These are phyloP conservation scores for Phellopilus nigrolimitatus DNA, from an alignment of 1,284 basidiomycete species.

Conservation along the genomic window DNA sequence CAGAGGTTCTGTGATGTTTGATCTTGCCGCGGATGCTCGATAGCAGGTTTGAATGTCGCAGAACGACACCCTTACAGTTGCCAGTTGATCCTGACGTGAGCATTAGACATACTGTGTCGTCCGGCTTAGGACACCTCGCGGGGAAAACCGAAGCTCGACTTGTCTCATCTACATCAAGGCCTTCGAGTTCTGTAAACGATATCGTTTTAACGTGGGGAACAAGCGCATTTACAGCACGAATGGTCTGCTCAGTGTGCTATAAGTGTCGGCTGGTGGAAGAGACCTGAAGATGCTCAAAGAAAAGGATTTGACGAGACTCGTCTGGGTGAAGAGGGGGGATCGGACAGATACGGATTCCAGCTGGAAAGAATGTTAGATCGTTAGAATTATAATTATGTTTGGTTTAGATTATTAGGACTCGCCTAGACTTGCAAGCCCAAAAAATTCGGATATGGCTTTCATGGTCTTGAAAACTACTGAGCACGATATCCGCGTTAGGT, in stretches of 20 bases:
- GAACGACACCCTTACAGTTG: constrained; percentile 31
- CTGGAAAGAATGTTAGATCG: too few relatives aligned
- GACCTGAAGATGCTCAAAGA: constrained; percentile 20
- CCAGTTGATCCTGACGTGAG: constrained; percentile 34
- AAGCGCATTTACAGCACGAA: constrained; percentile 9
- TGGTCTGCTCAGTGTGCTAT: constrained; percentile 18
- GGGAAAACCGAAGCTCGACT: not conserved
- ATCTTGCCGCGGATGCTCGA: constrained; percentile 24
- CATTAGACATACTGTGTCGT: constrained; percentile 27
- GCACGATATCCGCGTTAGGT: constrained; percentile 17
- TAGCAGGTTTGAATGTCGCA: constrained; percentile 24
- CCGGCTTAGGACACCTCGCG: constrained; percentile 17
- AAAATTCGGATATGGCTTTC: constrained; percentile 23
- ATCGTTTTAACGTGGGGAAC: constrained; percentile 14
- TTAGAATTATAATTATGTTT: not conserved
- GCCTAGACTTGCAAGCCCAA: constrained; percentile 25
- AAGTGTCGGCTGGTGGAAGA: constrained; percentile 19
- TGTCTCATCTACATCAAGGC: not conserved
- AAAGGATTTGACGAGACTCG: constrained; percentile 19
- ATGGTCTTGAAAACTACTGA: constrained; percentile 23
- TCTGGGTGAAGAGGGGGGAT: constrained; percentile 25
- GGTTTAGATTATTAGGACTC: not conserved
- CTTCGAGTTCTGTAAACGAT: constrained; percentile 13
- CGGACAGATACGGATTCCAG: constrained; percentile 23
- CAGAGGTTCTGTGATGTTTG: constrained; percentile 22